A percentile compares a stretch with the other conserved stretches of the same genome.
phyloP scores from a whole-genome alignment of 2,329 filamentous ascomycete species.

The Neonectria faginata region DNA sequence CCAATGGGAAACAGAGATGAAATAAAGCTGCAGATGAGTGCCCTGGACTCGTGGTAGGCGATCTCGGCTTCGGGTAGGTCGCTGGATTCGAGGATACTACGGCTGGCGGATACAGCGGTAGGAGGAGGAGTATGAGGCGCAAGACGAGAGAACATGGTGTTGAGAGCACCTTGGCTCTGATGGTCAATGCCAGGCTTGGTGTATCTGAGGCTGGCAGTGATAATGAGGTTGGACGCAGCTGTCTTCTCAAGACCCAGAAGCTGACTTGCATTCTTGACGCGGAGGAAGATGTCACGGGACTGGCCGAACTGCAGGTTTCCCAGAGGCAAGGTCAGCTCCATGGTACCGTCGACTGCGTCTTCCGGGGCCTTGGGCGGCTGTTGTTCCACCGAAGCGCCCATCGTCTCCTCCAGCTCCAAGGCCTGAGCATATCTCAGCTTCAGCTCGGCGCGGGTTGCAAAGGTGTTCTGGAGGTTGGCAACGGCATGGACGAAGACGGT shows the following conservation, averaged over 20 bases:
- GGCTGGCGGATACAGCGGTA: constrained; percentile 14
- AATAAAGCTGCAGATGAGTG: constrained; percentile 62
- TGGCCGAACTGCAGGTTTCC: constrained; percentile 72
- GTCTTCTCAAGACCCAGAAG: constrained; percentile 21
- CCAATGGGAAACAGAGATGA: constrained; percentile 56
- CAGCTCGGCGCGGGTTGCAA: constrained; percentile 61
- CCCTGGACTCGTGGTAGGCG: constrained; percentile 65
- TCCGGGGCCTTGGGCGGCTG: constrained; percentile 40
- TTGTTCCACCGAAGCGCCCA: constrained; percentile 54
- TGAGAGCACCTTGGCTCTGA: constrained; percentile 8
- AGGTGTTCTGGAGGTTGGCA: constrained; percentile 70
- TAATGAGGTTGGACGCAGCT: constrained; percentile 30
- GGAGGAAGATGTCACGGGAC: constrained; percentile 66
- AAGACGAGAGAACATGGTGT: constrained; percentile 15
- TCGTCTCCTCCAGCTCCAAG: constrained; percentile 54
- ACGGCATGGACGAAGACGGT: constrained; percentile 73
- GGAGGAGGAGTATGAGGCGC: background rate
- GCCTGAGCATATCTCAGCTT: constrained; percentile 53
- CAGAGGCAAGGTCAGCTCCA: constrained; percentile 54
- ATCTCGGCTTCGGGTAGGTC: constrained; percentile 50
- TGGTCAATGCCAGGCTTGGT: constrained; percentile 37
- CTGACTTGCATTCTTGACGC: constrained; percentile 43
- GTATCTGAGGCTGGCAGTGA: constrained; percentile 54
- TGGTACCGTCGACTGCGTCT: constrained; percentile 24
- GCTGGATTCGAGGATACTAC: constrained; percentile 37